Conservation (phyloP, 177 flowering plant species). For the Vitis hybrid region DNA sequence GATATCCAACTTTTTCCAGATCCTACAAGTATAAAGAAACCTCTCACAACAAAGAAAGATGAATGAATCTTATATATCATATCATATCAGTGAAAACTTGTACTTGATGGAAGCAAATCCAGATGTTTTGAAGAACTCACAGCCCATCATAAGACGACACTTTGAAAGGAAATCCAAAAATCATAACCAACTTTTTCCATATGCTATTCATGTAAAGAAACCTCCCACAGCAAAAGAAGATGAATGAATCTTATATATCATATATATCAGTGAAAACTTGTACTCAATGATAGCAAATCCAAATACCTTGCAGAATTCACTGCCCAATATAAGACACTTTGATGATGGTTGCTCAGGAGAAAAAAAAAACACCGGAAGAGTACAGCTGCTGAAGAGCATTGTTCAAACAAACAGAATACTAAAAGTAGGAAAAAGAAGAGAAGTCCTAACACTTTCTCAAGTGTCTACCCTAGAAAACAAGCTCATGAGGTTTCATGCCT, state of each 20-base stretch:
- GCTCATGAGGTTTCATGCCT: slow-evolving; percentile 58
- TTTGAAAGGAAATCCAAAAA: neutral
- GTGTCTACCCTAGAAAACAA: slow-evolving; percentile 25
- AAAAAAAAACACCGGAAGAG: neutral
- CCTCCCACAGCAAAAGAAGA: neutral
- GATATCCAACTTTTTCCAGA: no score
- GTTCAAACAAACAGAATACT: slow-evolving; percentile 1
- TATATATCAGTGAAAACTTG: neutral
- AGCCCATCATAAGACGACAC: neutral
- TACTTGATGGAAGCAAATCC: no score
- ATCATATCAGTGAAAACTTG: no score
- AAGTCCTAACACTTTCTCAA: slow-evolving; percentile 1
- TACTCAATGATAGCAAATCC: neutral
- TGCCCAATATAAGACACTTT: neutral
- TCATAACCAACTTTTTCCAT: neutral
- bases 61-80: no score
- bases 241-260: neutral
- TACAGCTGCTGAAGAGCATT: slow-evolving; percentile 9
- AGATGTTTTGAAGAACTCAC: no score
- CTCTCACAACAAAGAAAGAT: no score
- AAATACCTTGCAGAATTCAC: slow-evolving; percentile 9
- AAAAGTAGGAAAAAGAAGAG: neutral
- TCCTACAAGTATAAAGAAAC: no score
- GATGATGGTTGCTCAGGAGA: slow-evolving; percentile 5
- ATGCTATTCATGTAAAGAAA: neutral